Conservation (phyloP, 805 yeast genomes). For the Dipodascus albidus region DNA sequence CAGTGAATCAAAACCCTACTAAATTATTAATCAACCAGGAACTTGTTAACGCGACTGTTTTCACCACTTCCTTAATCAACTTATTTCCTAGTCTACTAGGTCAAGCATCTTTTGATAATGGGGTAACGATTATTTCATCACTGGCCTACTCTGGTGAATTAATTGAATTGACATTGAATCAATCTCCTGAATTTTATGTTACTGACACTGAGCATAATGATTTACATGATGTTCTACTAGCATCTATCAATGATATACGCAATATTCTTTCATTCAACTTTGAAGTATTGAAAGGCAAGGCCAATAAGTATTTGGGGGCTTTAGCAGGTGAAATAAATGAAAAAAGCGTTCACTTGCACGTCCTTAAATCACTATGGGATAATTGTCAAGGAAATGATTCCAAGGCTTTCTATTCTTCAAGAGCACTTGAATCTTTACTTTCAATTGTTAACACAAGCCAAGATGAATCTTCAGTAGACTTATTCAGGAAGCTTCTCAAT, state of each 20-base stretch:
- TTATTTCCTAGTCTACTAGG: constrained; percentile 1
- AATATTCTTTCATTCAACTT: background rate
- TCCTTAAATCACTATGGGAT: background rate
- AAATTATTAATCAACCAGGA: background rate
- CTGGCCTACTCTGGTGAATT: background rate
- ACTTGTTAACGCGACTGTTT: background rate
- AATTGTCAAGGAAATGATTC: background rate
- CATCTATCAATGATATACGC: background rate
- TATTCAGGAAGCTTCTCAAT: background rate
- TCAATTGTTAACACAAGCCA: background rate
- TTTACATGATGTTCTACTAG: background rate
- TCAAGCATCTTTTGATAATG: background rate
- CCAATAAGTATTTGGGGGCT: background rate
- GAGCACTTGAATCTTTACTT: background rate
- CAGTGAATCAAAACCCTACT: background rate
- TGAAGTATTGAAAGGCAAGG: background rate
- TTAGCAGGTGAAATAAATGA: background rate
- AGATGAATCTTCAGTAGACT: background rate
- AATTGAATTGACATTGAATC: background rate
- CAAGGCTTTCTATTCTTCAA: background rate
- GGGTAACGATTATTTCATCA: background rate
- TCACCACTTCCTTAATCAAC: constrained; percentile 2
- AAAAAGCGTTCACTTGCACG: background rate
- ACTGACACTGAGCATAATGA: background rate
- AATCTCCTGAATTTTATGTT: background rate